phyloP scores from a whole-genome alignment of 805 yeast genomes.

The Torulaspora maleeae region DNA sequence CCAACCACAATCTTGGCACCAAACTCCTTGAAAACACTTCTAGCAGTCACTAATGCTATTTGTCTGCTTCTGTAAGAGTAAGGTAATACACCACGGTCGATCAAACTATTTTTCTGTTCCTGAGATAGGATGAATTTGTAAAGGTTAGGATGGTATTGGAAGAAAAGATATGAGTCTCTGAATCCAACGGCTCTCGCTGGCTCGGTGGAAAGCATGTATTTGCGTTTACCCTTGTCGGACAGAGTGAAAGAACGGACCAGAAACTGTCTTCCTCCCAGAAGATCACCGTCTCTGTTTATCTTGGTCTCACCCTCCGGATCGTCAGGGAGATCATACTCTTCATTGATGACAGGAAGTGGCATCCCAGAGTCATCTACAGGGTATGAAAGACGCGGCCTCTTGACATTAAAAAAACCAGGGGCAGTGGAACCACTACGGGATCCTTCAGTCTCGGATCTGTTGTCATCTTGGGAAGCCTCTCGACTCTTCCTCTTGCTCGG shows the following conservation, averaged over 20 bases:
- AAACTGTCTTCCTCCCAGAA: conserved; percentile 69
- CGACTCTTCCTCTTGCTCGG: conserved; percentile 22
- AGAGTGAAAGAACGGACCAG: conserved; percentile 66
- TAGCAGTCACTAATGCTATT: conserved; percentile 85
- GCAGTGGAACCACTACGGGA: conserved; percentile 26
- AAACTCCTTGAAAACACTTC: conserved; percentile 84
- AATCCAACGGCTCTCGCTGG: conserved; percentile 94
- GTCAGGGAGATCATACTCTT: conserved; percentile 71
- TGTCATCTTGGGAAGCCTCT: conserved; percentile 20
- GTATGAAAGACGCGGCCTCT: conserved; percentile 40
- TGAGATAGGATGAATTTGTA: conserved; percentile 69
- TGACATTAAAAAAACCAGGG: conserved; percentile 18
- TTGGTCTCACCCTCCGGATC: conserved; percentile 78
- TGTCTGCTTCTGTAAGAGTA: conserved; percentile 86
- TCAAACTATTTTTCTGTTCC: conserved; percentile 76
- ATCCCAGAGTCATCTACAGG: conserved; percentile 66
- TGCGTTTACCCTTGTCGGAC: conserved; percentile 51
- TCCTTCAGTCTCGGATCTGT: conserved; percentile 28
- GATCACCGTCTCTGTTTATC: conserved; percentile 60
- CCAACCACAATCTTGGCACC: conserved; percentile 79
- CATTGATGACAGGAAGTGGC: conserved; percentile 58
- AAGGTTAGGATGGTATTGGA: conserved; percentile 76
- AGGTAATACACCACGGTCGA: conserved; percentile 76
- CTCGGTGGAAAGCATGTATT: conserved; percentile 90
- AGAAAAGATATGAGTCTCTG: conserved; percentile 82